Base-by-base conservation (phyloP, 2,329 filamentous ascomycete genomes). In the Diaporthe eres region DNA sequence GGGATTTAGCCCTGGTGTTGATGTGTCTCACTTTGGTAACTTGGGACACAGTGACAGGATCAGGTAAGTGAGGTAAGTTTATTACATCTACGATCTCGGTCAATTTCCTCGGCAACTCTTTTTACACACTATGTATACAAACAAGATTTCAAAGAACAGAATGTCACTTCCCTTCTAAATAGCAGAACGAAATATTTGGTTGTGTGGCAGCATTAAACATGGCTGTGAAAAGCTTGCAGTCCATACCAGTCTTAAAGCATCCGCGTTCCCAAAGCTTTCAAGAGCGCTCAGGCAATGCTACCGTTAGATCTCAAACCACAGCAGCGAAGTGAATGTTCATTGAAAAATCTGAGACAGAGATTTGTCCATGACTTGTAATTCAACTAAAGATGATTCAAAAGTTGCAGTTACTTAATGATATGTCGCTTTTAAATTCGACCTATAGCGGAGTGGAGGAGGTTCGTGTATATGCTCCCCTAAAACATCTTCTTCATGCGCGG, bases 401-500 rank as follows among this genome's bases (percentile, higher is more conserved):
- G n/a, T 70, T 70, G 65, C 47, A 55, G 15, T 70, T 37, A 25
- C 6, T 22, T 47, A 60, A 60, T 71, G 15, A 47, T 37, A 44
- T 37, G 37, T 47, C 12, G 65, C 47, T 39, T 13, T 15, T 19
- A n/a, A 28, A 37, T 34, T 25, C 15, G 19, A 53, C 34, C n/a
- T n/a, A 5, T 15, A 51, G 15, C 25, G 7, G 55, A 39, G 4
- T n/a, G 31, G 22, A 61, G 44, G 42, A 53, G 9, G 37, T 17
- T 42, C 34, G n/a, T 55, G 34, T 53, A 37, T 31, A n/a, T 53
- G 28, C 19, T 25, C 37, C 13, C 49, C 37, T 42, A 77, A 22
- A 76, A 77, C 65, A 76, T 71, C 22, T 74, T 72, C 44, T 72
- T 76, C 65, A 77, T 74, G 44, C 51, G 67, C 39, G 65, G 60